Conservation (phyloP, 108 stramenopile species). For the Fistulifera pelliculosa region DNA sequence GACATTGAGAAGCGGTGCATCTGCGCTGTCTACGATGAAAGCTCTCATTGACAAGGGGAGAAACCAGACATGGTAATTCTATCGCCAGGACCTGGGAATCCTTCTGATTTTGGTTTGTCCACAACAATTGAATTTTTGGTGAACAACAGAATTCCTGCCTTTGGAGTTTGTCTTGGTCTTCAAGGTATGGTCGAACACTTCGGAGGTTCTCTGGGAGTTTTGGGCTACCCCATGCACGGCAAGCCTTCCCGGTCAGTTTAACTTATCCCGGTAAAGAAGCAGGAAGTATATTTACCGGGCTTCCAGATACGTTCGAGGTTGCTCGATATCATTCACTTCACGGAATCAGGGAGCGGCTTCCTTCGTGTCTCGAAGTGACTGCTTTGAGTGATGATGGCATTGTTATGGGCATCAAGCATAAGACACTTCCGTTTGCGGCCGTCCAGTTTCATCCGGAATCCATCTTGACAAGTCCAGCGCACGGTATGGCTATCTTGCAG, state of each 20-base stretch:
- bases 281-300: slow-evolving; percentile 77
- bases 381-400: slow-evolving; percentile 90
- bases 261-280: slow-evolving; percentile 48
- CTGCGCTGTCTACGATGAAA: slow-evolving; percentile 64
- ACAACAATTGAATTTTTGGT: slow-evolving; percentile 67
- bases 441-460: slow-evolving; percentile 99
- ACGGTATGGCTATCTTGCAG: slow-evolving; percentile 84
- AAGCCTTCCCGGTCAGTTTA: slow-evolving; percentile 81
- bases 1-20: slow-evolving; percentile 87
- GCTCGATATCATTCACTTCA: slow-evolving; percentile 96
- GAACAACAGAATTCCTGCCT: slow-evolving; percentile 83
- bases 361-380: slow-evolving; percentile 73
- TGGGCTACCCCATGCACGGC: slow-evolving; percentile 95
- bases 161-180: slow-evolving; percentile 96
- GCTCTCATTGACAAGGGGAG: slow-evolving; percentile 54
- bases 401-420: slow-evolving; percentile 95
- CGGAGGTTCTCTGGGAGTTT: slow-evolving; percentile 88
- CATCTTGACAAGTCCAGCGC: slow-evolving; percentile 85
- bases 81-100: slow-evolving; percentile 96
- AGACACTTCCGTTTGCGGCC: slow-evolving; percentile 89
- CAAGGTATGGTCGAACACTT: slow-evolving; percentile 98
- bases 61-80: slow-evolving; percentile 90
- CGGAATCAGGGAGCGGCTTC: slow-evolving; percentile 73
- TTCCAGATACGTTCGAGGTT: slow-evolving; percentile 87
- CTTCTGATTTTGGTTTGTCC: slow-evolving; percentile 85